Conservation (phyloP, 495 filamentous ascomycete species). For the Podospora australis region DNA sequence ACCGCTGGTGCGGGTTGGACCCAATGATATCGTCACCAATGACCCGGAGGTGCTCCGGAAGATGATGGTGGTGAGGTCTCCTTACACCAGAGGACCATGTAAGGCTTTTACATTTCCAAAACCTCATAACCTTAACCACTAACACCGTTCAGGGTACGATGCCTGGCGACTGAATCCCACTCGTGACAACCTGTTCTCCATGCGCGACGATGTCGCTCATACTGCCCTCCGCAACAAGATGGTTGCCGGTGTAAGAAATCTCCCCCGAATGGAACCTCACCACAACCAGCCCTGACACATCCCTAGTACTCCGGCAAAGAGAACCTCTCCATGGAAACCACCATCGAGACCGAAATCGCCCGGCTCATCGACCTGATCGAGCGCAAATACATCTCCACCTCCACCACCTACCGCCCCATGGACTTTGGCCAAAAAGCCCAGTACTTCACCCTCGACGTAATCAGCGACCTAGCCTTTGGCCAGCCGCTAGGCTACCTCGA, state of each 20-base stretch:
- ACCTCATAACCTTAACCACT: background rate
- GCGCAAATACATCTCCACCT: constrained; percentile 47
- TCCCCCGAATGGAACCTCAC: background rate
- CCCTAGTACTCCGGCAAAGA: constrained; percentile 29
- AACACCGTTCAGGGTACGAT: constrained; percentile 22
- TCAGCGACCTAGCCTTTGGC: constrained; percentile 28
- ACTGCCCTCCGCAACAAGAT: constrained; percentile 28
- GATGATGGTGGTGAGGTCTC: constrained; percentile 30
- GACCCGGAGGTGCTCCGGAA: constrained; percentile 37
- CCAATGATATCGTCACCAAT: constrained; percentile 34
- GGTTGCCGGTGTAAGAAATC: constrained; percentile 20
- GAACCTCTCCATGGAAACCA: constrained; percentile 42
- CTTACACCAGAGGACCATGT: constrained; percentile 32
- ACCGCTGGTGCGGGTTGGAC: constrained; percentile 38
- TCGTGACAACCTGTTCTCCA: constrained; percentile 32
- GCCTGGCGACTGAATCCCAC: constrained; percentile 31
- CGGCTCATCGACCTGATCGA: constrained; percentile 35
- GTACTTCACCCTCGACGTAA: constrained; percentile 58
- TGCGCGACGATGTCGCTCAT: constrained; percentile 18
- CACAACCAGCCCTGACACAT: background rate
- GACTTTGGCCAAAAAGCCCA: constrained; percentile 45
- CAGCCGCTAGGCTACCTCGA: constrained; percentile 26
- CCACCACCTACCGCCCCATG: constrained; percentile 40
- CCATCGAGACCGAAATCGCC: constrained; percentile 36
- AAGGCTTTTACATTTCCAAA: background rate